Evolutionary conservation across 2,329 filamentous ascomycete species (phyloP), one percentile per base, ranked within the genome.

Genomic region (Epichloe uncinata): DNA sequence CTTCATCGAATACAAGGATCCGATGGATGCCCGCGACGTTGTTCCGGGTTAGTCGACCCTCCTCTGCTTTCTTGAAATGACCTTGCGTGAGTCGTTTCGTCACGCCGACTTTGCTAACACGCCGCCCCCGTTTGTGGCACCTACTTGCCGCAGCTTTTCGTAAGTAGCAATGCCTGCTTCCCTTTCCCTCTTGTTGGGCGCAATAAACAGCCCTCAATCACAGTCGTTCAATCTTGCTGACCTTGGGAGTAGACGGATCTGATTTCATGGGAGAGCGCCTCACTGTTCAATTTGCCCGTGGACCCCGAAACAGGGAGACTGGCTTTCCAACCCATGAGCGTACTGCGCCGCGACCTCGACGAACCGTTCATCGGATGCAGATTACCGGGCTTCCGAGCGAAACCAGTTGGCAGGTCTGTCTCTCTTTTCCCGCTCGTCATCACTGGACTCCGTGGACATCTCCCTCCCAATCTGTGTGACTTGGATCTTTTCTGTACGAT

Each of bases 361-460:
- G 93, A 69, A 98, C 93, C 59, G 83, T 89, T 59, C 89, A 90
- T 71, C 86, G 93, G 69, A 97, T 98, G 93, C 85, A 91, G 70
- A 94, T 98, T 65, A 86, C 87, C 75, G 91, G 90, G 75, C 87
- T 98, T 71, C 90, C 91, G 68, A 83, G 81, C 73, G 91, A 97
- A 78, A 98, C 93, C 78, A 96, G 90, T 82, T 98, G 93, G 93
- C 93, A 98, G 93, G 93, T 98, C 85, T 93, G 93, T 86, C 74
- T 68, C 66, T 68, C 69, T 47, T 75, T 74, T 74, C 79, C 74
- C 72, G 72, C 78, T 77, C 66, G 63, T 77, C 74, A 67, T 68
- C 65, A 64, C 63, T 68, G 69, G 69, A 69, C 59, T 63, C 65
- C 59, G 63, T 62, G 69, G 68, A 69, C 58, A 48, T 52, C 49